Conservation (phyloP, 148 eudicot genomes). For the Salicornia ramosissima region DNA sequence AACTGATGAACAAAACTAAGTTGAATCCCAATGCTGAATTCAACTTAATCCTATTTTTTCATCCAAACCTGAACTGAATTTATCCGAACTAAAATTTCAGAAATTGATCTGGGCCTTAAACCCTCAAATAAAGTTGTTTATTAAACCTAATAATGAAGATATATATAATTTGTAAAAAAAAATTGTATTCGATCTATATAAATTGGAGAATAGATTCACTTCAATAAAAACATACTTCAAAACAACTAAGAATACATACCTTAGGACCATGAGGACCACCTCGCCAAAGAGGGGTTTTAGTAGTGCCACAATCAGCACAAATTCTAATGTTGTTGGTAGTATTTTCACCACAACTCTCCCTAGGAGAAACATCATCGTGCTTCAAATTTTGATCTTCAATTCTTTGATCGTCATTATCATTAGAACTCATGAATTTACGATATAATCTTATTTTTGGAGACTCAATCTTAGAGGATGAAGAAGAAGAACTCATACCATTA, state of each 20-base stretch:
- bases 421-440: neutral
- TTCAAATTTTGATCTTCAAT: neutral
- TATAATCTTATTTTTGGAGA: neutral
- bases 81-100: too few relatives aligned
- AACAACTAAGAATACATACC: slow-evolving; percentile 30
- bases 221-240: neutral
- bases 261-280: slow-evolving; percentile 84
- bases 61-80: too few relatives aligned
- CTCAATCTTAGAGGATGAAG: neutral
- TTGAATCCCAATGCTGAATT: too few relatives aligned
- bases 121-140: too few relatives aligned
- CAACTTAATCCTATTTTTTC: too few relatives aligned
- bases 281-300: slow-evolving; percentile 86
- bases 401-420: neutral
- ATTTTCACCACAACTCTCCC: neutral
- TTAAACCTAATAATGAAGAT: too few relatives aligned
- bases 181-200: too few relatives aligned
- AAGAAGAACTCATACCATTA: neutral
- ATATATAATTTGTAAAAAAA: too few relatives aligned
- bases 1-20: too few relatives aligned
- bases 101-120: too few relatives aligned
- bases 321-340: slow-evolving; percentile 44
- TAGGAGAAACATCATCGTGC: neutral
- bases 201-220: too few relatives aligned
- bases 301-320: slow-evolving; percentile 73